Evolutionary conservation across 2,329 filamentous ascomycete species (phyloP).

Genomic region (Xylaria sp.): DNA sequence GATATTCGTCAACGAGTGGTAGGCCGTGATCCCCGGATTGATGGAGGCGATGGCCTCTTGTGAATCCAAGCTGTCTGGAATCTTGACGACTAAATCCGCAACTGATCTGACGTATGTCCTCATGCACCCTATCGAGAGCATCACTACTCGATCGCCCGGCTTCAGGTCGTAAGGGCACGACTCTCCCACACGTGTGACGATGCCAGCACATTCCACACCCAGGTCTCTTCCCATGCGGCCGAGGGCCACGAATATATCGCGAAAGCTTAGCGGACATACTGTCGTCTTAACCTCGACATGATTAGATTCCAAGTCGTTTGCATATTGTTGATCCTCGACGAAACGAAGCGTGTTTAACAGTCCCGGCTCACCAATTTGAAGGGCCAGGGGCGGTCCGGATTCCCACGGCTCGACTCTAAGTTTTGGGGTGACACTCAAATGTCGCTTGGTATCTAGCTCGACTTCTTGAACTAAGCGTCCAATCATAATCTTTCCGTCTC

Average conservation of each 20-base stretch:
- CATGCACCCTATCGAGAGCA: background rate
- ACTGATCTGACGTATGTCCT: background rate
- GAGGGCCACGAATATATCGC: constrained; percentile 16
- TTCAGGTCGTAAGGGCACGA: background rate
- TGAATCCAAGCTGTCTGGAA: constrained; percentile 15
- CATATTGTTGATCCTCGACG: background rate
- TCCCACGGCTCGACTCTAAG: background rate
- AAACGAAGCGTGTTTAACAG: background rate
- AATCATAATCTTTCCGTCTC: background rate
- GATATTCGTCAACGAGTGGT: constrained; percentile 36
- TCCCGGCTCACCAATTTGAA: background rate
- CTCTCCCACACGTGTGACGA: background rate
- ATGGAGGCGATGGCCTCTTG: constrained; percentile 26
- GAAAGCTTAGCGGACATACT: constrained; percentile 18
- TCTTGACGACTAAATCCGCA: background rate
- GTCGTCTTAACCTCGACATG: constrained; percentile 31
- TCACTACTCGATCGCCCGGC: background rate
- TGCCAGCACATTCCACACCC: constrained; percentile 21
- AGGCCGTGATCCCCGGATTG: constrained; percentile 36
- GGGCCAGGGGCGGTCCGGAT: background rate
- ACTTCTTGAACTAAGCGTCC: background rate
- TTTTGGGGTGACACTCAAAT: too few species aligned
- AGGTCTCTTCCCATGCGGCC: constrained; percentile 5
- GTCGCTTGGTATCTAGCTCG: too few species aligned
- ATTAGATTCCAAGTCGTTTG: background rate